Evolutionary conservation across 345 rosid species (phyloP), one percentile per base, ranked within the genome.

Genomic region (Cochlearia excelsa): DNA sequence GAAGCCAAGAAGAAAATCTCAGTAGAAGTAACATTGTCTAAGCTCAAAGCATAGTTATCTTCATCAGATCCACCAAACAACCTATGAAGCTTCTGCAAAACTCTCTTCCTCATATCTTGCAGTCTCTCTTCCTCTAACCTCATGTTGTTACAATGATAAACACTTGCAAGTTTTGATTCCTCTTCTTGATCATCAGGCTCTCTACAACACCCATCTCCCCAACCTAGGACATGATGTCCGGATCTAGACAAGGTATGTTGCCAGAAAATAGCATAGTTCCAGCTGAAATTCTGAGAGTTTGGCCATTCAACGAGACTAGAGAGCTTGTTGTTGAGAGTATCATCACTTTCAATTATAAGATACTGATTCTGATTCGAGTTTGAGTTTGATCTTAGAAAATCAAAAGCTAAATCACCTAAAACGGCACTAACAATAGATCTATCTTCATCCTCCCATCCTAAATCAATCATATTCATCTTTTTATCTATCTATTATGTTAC

Each of bases 241-340:
- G 97, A 80, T 70, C 82, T 87, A 37, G 92, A 89, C 76, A 80
- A 70, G 9, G 97, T 87, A 52, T 89, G 81, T 52, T 93, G 99
- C 99, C 99, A 93, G 71, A 89, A 84, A 38, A 93, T 81, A 0
- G 99, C 95, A 4, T 89, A 93, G 76, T 85, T 93, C 99, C 99
- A 93, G 75, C 99, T 87, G 59, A 93, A 93, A 78, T 78, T 84
- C 9, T 88, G 81, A 0, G 74, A 58, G 74, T 79, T 68, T 7
- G 95, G 97, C 7, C 73, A 68, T 54, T 93, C 99, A 47, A 93
- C 99, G 9, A 93, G 90, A 79, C 85, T 87, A 43, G 95, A 84
- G 40, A 93, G 88, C 88, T 90, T 93, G 73, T 74, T 81, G 50
- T 93, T 92, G 53, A 93, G 67, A 73, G 71, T 78, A 61, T 89